These are phyloP conservation scores for Ganoderma lingzhi DNA, from an alignment of 1,284 basidiomycete species.

Conservation along the genomic window DNA sequence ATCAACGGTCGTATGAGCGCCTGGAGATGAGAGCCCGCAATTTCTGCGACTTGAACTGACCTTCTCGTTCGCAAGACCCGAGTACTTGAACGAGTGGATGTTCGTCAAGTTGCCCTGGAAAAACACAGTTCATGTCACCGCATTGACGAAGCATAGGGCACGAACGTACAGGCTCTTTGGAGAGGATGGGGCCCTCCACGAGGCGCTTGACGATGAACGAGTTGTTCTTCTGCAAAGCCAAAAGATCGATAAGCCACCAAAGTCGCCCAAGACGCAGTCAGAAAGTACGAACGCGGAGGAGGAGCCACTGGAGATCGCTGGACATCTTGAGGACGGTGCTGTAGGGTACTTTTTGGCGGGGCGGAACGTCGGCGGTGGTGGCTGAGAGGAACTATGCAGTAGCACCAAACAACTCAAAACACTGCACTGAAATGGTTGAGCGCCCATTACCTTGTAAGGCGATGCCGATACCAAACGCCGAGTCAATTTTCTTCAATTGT, in stretches of 20 bases:
- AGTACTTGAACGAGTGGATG: slow-evolving; percentile 90
- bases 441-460: not conserved
- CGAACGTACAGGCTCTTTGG: slow-evolving; percentile 82
- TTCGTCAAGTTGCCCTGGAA: slow-evolving; percentile 86
- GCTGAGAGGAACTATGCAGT: slow-evolving; percentile 39
- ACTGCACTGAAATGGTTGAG: not conserved
- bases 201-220: slow-evolving; percentile 85
- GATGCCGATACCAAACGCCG: not conserved
- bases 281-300: slow-evolving; percentile 74
- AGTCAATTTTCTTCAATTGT: too few relatives aligned
- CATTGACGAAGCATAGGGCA: not conserved
- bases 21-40: not conserved
- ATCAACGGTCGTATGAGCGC: not conserved
- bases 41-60: slow-evolving; percentile 44
- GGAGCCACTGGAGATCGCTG: slow-evolving; percentile 89
- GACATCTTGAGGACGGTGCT: slow-evolving; percentile 64
- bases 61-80: slow-evolving; percentile 87
- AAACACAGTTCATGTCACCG: not conserved
- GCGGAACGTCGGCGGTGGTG: slow-evolving; percentile 33
- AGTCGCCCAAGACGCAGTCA: not conserved
- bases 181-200: slow-evolving; percentile 79
- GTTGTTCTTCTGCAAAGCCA: slow-evolving; percentile 71
- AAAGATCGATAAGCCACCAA: slow-evolving; percentile 18
- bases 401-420: slow-evolving; percentile 25
- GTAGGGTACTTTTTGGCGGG: slow-evolving; percentile 32